phyloP scores from a whole-genome alignment of 306 rosid species.

The Castanea mollissima region DNA sequence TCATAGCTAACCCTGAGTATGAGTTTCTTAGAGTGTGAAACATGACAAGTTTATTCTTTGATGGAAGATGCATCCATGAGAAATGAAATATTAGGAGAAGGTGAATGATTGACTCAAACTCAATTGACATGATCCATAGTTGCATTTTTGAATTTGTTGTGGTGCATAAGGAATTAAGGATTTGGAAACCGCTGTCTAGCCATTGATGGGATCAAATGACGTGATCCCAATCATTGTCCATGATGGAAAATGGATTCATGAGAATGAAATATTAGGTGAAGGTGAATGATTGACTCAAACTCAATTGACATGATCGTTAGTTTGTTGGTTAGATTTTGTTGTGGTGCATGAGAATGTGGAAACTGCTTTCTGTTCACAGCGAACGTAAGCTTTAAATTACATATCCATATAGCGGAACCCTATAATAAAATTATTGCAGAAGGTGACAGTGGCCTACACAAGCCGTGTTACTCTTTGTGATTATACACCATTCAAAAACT shows the following conservation, averaged over 20 bases:
- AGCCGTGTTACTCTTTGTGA: no score
- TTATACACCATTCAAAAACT: no score
- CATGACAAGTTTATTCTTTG: neutral
- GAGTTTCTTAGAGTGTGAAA: neutral
- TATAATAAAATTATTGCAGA: no score
- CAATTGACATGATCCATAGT: neutral
- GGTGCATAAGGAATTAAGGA: no score
- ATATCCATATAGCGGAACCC: no score
- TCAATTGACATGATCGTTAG: neutral
- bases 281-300: neutral
- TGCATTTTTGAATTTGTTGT: neutral
- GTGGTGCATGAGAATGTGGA: neutral
- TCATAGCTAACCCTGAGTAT: neutral
- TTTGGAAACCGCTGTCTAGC: no score
- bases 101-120: neutral
- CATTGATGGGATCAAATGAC: no score
- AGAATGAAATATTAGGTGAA: neutral
- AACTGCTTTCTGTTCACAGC: neutral
- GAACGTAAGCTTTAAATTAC: no score
- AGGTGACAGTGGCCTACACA: no score
- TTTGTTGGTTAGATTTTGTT: neutral
- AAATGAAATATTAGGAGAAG: neutral
- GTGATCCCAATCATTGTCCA: neutral
- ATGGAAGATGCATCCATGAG: neutral
- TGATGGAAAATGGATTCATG: neutral